Percentiles rank a stretch among this genome's conserved stretches.
Evolutionary conservation across 2,329 filamentous ascomycete genomes (phyloP).

Genomic region (Lasiodiplodia gonubiensis): DNA sequence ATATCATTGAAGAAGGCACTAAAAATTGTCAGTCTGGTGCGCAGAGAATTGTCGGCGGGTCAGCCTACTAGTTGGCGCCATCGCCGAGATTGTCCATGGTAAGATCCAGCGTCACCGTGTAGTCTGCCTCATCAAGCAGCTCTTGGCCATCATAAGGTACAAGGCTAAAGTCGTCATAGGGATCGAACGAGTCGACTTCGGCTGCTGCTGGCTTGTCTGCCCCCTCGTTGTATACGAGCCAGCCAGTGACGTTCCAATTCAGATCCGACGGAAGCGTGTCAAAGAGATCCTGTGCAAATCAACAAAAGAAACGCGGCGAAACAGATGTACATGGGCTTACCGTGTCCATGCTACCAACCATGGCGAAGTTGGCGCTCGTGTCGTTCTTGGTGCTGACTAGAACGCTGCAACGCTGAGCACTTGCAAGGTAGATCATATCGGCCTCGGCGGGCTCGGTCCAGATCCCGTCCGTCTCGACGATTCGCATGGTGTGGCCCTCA

Average conservation of each 20-base stretch:
- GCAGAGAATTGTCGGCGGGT: not conserved
- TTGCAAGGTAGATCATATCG: conserved; percentile 67
- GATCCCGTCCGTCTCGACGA: conserved; percentile 75
- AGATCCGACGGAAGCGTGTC: conserved; percentile 69
- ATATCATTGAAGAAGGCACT: conserved; percentile 70
- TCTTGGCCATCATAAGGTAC: conserved; percentile 70
- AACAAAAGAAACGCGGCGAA: not conserved
- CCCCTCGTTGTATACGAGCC: conserved; percentile 60
- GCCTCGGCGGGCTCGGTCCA: conserved; percentile 66
- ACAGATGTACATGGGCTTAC: conserved; percentile 34
- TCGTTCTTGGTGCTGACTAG: conserved; percentile 66
- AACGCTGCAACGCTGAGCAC: conserved; percentile 74
- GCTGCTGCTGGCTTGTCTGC: conserved; percentile 57
- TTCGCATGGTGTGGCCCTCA: conserved; percentile 67
- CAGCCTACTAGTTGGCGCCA: conserved; percentile 68
- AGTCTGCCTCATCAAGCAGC: conserved; percentile 66
- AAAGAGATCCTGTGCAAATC: conserved; percentile 58
- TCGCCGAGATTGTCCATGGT: conserved; percentile 71
- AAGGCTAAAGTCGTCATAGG: conserved; percentile 75
- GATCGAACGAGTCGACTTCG: conserved; percentile 64
- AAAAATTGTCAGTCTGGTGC: no score
- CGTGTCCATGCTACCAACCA: conserved; percentile 58
- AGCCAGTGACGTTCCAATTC: conserved; percentile 66
- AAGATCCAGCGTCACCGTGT: conserved; percentile 64
- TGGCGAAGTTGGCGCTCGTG: conserved; percentile 63